Evolutionary conservation across 352 stramenopile species (phyloP), one percentile per base, ranked within the genome.

Genomic region (Phytophthora sansomeana): DNA sequence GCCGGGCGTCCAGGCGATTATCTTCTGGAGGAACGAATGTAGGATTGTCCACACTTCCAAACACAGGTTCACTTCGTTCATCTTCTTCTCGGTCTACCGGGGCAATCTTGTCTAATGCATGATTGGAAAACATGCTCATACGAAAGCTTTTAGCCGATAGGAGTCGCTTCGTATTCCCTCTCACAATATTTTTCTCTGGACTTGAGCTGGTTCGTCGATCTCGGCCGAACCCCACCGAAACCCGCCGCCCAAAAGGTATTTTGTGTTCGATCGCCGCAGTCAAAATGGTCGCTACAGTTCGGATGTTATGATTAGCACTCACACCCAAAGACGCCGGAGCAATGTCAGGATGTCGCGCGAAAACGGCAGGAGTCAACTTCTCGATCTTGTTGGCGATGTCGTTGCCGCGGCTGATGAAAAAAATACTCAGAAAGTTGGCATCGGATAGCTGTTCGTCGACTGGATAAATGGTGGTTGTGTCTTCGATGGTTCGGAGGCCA

Each of bases 361-460:
- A 87, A 5, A 88, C 72, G 0, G 59, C 63, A 30, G 59, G 49
- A 0, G 73, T 83, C 38, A 92, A 26, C 26, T 83, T 85, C 38
- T 90, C 83, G 36, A 92, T 88, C 50, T 88, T 87, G 6, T 59
- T 46, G 2, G 78, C 62, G 16, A 79, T 71, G 5, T 90, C 81
- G 17, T 77, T 80, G 2, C 54, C 66, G 36, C 78, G 86, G 13
- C 72, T 63, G 17, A 92, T 75, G 46, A 90, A 85, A 44, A 90
- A 89, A 17, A 92, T 68, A 58, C 83, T 87, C 2, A 87, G 61
- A 43, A 90, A 86, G 28, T 58, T 73, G 28, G 77, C 70, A 24
- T 89, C 78, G 16, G 65, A 61, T 2, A 87, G 21, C 6, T 80
- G 46, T 14, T 85, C 75, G 53, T 85, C 69, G n/a, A 86, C 55